Evolutionary conservation across 805 yeast species (phyloP).

Genomic region (Isabelozyma heimii): DNA sequence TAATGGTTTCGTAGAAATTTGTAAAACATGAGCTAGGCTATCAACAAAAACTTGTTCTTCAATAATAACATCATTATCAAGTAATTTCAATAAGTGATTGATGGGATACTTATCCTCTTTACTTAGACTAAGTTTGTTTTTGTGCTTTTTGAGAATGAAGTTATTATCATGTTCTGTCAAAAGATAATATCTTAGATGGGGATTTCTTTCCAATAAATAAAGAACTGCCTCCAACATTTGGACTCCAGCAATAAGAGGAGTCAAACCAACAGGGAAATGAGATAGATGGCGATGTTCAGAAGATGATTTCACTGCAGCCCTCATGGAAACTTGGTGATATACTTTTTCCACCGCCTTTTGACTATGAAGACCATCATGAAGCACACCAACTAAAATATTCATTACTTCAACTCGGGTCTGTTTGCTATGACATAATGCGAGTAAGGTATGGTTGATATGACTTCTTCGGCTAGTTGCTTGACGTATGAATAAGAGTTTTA

Average conservation of each 20-base stretch:
- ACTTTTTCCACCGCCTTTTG: constrained; percentile 60
- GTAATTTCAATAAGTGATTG: constrained; percentile 59
- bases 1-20: constrained; percentile 73
- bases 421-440: constrained; percentile 68
- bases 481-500: constrained; percentile 72
- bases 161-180: constrained; percentile 67
- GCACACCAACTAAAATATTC: constrained; percentile 60
- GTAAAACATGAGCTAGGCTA: constrained; percentile 68
- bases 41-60: constrained; percentile 79
- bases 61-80: constrained; percentile 62
- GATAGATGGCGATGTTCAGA: constrained; percentile 11
- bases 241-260: constrained; percentile 69
- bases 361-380: constrained; percentile 72
- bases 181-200: constrained; percentile 69
- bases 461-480: constrained; percentile 63
- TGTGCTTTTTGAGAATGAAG: constrained; percentile 33
- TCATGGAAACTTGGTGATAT: constrained; percentile 53
- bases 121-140: constrained; percentile 26
- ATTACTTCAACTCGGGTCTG: constrained; percentile 76
- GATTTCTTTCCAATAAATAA: constrained; percentile 63
- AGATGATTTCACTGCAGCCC: constrained; percentile 34
- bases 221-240: constrained; percentile 77
- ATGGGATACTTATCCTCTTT: constrained; percentile 65
- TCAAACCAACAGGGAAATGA: constrained; percentile 55
- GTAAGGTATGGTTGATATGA: constrained; percentile 60